These are phyloP conservation scores for Eutypella sp. DNA, from an alignment of 2,329 filamentous ascomycete genomes.

Conservation along the genomic window DNA sequence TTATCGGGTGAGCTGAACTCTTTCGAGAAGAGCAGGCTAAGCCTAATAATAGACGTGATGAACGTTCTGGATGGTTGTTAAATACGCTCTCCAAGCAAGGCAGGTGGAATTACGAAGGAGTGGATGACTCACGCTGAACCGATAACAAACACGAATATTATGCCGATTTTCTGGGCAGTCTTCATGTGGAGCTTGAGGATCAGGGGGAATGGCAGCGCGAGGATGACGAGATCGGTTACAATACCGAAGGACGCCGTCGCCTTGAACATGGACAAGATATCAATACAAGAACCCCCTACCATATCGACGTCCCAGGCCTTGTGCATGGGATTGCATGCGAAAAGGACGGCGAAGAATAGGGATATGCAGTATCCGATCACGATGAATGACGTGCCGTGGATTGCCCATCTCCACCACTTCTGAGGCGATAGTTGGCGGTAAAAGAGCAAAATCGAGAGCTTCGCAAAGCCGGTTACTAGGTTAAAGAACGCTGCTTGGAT, in stretches of 20 bases:
- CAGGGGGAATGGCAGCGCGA: not conserved
- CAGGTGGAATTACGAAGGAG: no score
- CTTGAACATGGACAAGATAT: not conserved
- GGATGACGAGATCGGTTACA: not conserved
- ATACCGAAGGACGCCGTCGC: not conserved
- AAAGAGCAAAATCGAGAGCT: not conserved
- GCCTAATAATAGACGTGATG: not conserved
- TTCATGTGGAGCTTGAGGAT: not conserved
- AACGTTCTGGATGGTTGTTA: not conserved
- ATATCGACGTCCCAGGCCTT: not conserved
- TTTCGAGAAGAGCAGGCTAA: not conserved
- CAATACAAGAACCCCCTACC: not conserved
- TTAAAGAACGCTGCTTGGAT: not conserved
- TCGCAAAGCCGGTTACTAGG: not conserved
- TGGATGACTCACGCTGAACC: not conserved
- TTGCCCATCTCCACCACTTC: not conserved
- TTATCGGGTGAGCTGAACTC: not conserved
- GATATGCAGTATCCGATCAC: not conserved
- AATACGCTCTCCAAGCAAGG: not conserved
- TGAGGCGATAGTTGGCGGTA: constrained; percentile 2
- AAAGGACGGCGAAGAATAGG: constrained; percentile 1
- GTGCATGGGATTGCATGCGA: not conserved
- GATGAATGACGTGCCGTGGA: not conserved
- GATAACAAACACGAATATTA: not conserved
- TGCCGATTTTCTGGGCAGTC: not conserved